Evolutionary conservation across 2,329 filamentous ascomycete genomes (phyloP), one percentile per base, ranked within the genome.

Genomic region (Pseudogymnoascus sp.): DNA sequence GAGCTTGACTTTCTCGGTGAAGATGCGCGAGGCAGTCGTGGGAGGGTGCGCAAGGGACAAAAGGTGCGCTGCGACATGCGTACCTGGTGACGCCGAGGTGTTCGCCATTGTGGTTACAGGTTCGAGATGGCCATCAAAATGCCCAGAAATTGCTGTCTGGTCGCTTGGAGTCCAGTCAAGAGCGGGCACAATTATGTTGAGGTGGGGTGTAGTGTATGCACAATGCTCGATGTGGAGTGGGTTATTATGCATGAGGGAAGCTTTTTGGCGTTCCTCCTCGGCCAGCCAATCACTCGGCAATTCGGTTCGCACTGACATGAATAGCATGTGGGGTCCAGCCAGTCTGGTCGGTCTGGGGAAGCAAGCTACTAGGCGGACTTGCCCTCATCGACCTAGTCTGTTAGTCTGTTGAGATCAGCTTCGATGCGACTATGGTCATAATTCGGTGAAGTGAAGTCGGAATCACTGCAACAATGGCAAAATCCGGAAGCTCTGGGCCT

Each of bases 31-130:
- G 61, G 87, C 84, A 62, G 83, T 86, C 66, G 88, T 82, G 27
- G 90, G 87, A 1, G 89, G 87, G 75, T 96, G 91, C 8, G 90
- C 91, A 69, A 89, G 87, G 5, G 82, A 76, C 60, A 97, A 87
- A 59, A 97, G 85, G 6, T 80, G 76, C 66, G 85, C 80, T 0
- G 84, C 86, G 27, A 59, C 27, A 59, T 59, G 58, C 25, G 8
- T 48, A 75, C 70, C 60, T 77, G 75, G 37, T 55, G 48, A 55
- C 10, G 48, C 27, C 48, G 48, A 55, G 29, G 29, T 55, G 48
- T 55, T 55, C 13, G 48, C 48, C 48, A 55, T 55, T 55, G 48
- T 55, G 48, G 4, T 55, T 55, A 33, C 29, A 55, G 48, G 29
- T 55, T 21, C 15, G 48, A 55, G 48, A 21, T 18, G 48, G 5